These are phyloP conservation scores for Trichaptum fuscoviolaceum DNA, from an alignment of 768 basidiomycete species.

Conservation along the genomic window DNA sequence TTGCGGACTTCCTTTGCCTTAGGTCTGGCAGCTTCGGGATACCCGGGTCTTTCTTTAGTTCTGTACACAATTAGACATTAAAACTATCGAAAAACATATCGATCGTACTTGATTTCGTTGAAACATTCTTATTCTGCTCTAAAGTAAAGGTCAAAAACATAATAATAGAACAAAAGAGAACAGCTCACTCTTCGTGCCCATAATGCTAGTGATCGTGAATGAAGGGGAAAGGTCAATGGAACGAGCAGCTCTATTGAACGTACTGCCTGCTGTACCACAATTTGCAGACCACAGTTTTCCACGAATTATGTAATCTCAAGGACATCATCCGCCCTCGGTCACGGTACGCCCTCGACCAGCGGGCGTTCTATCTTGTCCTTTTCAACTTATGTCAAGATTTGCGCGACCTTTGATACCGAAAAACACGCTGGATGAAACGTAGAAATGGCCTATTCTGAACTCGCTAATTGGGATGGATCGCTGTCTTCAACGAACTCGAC, in stretches of 20 bases:
- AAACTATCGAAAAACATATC: neutral
- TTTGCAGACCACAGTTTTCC: neutral
- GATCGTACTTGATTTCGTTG: neutral
- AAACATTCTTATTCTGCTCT: neutral
- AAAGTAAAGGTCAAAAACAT: neutral
- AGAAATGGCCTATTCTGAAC: neutral
- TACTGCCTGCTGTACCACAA: neutral
- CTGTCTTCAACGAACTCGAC: neutral
- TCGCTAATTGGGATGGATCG: neutral
- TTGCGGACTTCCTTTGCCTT: conserved; percentile 52
- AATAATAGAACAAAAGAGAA: neutral
- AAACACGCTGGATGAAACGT: neutral
- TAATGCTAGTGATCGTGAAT: neutral
- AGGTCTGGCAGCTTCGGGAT: conserved; percentile 76
- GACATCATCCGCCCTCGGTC: neutral
- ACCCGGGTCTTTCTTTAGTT: conserved; percentile 86
- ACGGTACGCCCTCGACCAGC: neutral
- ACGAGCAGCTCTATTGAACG: too few species aligned
- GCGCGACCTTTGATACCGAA: neutral
- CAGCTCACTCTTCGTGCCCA: neutral
- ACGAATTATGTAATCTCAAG: neutral
- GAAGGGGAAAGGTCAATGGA: neutral
- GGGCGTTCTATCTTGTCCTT: neutral
- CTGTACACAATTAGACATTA: conserved; percentile 29
- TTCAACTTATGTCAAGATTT: neutral